Percentiles rank a stretch among this genome's conserved stretches.
Evolutionary conservation across 2,329 filamentous ascomycete genomes (phyloP).

Genomic region (Epichloe coenophiala): DNA sequence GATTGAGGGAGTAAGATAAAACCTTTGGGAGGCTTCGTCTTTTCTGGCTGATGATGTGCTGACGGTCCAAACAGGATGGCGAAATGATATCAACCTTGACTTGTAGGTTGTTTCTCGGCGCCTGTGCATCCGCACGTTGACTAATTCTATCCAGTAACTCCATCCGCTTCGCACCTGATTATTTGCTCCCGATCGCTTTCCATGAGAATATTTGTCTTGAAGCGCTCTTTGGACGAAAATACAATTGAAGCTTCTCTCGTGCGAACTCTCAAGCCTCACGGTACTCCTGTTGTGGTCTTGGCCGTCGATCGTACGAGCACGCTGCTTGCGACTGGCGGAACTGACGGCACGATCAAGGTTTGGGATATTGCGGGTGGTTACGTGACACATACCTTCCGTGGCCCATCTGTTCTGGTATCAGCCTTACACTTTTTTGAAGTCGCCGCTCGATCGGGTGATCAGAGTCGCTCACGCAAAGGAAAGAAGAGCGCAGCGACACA

Average conservation of each 20-base stretch:
- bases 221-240: constrained; percentile 40
- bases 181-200: constrained; percentile 90
- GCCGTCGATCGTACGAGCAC: constrained; percentile 80
- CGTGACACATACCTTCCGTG: constrained; percentile 88
- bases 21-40: neutral
- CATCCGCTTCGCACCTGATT: constrained; percentile 75
- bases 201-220: constrained; percentile 79
- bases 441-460: constrained; percentile 27
- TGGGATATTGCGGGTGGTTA: constrained; percentile 90
- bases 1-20: constrained; percentile 61
- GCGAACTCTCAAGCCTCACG: constrained; percentile 78
- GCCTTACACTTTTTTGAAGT: constrained; percentile 91
- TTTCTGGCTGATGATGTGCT: neutral
- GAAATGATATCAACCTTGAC: constrained; percentile 66
- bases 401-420: constrained; percentile 82
- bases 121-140: constrained; percentile 4
- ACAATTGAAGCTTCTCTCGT: constrained; percentile 53
- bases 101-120: constrained; percentile 25
- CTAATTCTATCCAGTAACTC: constrained; percentile 49
- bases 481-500: constrained; percentile 19
- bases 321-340: constrained; percentile 79
- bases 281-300: constrained; percentile 76
- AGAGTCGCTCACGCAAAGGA: constrained; percentile 13
- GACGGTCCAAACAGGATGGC: constrained; percentile 43
- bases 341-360: constrained; percentile 87